Evolutionary conservation across 352 stramenopile species (phyloP).

Genomic region (Phytophthora ramorum): DNA sequence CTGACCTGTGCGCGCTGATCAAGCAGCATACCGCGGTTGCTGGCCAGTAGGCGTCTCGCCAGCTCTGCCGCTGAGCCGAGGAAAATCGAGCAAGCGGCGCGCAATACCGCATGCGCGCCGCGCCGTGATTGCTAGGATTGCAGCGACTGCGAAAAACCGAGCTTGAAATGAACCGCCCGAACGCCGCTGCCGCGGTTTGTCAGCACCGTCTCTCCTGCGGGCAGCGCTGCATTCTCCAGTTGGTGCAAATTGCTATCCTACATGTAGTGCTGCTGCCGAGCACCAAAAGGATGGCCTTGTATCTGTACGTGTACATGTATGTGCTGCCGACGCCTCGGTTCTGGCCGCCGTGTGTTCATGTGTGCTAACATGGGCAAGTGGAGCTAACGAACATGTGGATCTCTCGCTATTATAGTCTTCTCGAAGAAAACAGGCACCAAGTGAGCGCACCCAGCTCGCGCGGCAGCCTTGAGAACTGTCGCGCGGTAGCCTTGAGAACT

Average conservation of each 20-base stretch:
- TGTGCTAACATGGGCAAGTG: conserved; percentile 1
- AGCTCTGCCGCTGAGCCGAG: neutral
- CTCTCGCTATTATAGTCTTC: neutral
- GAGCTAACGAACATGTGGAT: neutral
- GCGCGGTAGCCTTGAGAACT: no score
- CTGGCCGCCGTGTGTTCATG: conserved; percentile 6
- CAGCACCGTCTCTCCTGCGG: conserved; percentile 7
- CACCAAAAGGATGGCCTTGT: neutral
- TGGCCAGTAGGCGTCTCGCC: neutral
- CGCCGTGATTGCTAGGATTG: neutral
- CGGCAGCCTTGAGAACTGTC: neutral
- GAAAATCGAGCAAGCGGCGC: neutral
- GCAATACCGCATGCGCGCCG: neutral
- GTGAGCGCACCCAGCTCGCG: neutral
- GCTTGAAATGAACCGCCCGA: neutral
- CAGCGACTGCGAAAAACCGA: neutral
- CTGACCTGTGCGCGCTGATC: neutral
- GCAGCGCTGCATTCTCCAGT: neutral
- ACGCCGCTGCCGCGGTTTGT: neutral
- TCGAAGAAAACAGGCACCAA: neutral
- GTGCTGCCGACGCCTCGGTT: neutral
- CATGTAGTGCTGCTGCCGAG: neutral
- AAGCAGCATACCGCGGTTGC: neutral
- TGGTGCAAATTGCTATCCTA: neutral
- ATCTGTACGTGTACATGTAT: neutral